These are phyloP conservation scores for Anethum foeniculum DNA, from an alignment of 140 eudicot genomes.

Conservation along the genomic window DNA sequence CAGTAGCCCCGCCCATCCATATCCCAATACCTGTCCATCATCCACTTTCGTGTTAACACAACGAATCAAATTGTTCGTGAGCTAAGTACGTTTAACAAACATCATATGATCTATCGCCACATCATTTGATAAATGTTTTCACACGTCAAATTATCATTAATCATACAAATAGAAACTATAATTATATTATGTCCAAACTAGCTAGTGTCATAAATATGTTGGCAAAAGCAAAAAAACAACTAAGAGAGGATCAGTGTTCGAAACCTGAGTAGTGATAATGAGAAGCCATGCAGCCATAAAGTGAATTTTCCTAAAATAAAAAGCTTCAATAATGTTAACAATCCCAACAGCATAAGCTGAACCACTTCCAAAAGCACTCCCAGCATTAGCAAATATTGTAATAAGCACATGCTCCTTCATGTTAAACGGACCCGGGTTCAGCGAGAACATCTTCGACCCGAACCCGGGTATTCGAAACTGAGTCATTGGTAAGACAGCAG, in stretches of 20 bases:
- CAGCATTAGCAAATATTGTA: conserved; percentile 78
- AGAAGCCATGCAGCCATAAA: conserved; percentile 63
- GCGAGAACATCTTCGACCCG: conserved; percentile 35
- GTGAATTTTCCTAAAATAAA: conserved; percentile 40
- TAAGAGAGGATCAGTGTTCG: not conserved
- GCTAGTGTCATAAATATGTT: not conserved
- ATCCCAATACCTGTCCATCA: conserved; percentile 43
- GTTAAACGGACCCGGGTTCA: conserved; percentile 86
- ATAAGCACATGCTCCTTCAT: conserved; percentile 84
- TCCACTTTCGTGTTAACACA: not conserved
- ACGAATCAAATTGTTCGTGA: not conserved
- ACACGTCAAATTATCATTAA: not conserved
- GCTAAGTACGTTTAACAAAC: not conserved
- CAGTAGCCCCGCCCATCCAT: conserved; percentile 64
- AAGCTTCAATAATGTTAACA: conserved; percentile 54
- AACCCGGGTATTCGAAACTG: conserved; percentile 34
- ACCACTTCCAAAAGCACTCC: conserved; percentile 63
- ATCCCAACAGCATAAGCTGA: conserved; percentile 76
- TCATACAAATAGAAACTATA: not conserved
- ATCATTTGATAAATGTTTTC: no score
- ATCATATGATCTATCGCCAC: no score
- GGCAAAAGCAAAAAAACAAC: not conserved
- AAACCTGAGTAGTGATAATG: conserved; percentile 67
- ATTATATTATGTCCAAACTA: not conserved
- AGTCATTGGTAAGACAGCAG: conserved; percentile 37